A percentile compares a stretch with the other conserved stretches of the same genome.
phyloP scores from a whole-genome alignment of 176 grass and related monocot species.

The Oryza coarctata region DNA sequence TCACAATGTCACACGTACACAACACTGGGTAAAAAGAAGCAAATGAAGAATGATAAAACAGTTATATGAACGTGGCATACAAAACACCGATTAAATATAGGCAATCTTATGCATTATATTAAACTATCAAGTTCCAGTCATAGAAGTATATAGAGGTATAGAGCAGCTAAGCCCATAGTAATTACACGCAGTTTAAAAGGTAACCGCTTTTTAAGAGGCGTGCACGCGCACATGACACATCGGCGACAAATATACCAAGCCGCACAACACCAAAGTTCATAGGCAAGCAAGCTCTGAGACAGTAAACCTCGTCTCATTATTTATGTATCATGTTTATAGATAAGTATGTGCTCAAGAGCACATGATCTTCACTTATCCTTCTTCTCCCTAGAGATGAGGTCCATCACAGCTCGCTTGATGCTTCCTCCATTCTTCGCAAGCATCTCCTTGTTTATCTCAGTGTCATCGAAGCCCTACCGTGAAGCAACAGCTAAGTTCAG shows the following conservation, averaged over 20 bases:
- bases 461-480: constrained; percentile 77
- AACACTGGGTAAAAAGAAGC: too few relatives aligned
- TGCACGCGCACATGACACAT: not conserved
- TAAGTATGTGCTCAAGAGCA: constrained; percentile 31
- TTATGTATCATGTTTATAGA: constrained; percentile 32
- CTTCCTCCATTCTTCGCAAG: constrained; percentile 79
- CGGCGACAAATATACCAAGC: constrained; percentile 9
- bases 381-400: constrained; percentile 83
- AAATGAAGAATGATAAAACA: too few relatives aligned
- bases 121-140: not conserved
- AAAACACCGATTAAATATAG: not conserved
- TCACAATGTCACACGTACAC: too few relatives aligned
- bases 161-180: not conserved
- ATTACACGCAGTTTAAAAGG: constrained; percentile 1
- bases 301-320: constrained; percentile 31
- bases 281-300: constrained; percentile 35
- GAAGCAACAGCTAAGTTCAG: not conserved
- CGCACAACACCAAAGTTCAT: constrained; percentile 8
- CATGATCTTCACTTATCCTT: constrained; percentile 47
- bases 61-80: not conserved
- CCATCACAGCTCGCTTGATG: constrained; percentile 89
- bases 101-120: not conserved
- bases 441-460: constrained; percentile 77
- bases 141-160: not conserved
- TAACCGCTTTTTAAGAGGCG: constrained; percentile 7